Base-by-base conservation (phyloP, 768 basidiomycete genomes). In the Serendipita sp. region DNA sequence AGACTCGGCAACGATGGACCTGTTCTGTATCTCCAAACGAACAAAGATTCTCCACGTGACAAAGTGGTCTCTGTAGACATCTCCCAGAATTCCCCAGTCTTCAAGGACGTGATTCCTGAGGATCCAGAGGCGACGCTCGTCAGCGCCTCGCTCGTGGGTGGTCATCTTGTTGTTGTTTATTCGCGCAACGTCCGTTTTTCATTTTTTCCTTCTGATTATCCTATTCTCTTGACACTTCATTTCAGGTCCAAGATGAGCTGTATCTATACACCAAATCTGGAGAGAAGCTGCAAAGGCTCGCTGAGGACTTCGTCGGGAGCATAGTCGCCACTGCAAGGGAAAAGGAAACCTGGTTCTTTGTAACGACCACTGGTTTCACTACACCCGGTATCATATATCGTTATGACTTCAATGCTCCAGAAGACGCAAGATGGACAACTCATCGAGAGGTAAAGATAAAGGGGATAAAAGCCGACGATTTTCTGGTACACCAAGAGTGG, bases 171-270 rank as follows among this genome's bases (percentile, higher is more conserved):
- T 5, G 71, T 85, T 16, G 74, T 80, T 46, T 89, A 89, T 77
- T 85, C 86, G 69, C 80, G 82, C 63, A 86, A 91, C 69, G 89
- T 86, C 69, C 66, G 84, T 72, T 3, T 64, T 41, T 41, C 38
- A 41, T 8, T 32, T 51, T 16, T 35, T 23, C 10, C 23, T 16
- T 48, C 23, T 5, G 8, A 7, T 23, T 15, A 16, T 23, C 23
- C 23, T 56, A 45, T 62, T 44, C 62, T 45, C 23, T 10, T 45
- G 64, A 45, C 2, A 23, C 66, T 65, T 32, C 44, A 18, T 44
- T 23, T n/a, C 66, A 85, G 86, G 86, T 91, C 70, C 85, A 84
- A 66, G 88, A 91, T 69, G 86, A 89, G 73, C 77, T 91, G 36
- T 88, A 89, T 72, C 71, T 92, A 47, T 84, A 88, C 73, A 75